Conservation (phyloP, 208 protist species). For the Angomonas deanei region DNA sequence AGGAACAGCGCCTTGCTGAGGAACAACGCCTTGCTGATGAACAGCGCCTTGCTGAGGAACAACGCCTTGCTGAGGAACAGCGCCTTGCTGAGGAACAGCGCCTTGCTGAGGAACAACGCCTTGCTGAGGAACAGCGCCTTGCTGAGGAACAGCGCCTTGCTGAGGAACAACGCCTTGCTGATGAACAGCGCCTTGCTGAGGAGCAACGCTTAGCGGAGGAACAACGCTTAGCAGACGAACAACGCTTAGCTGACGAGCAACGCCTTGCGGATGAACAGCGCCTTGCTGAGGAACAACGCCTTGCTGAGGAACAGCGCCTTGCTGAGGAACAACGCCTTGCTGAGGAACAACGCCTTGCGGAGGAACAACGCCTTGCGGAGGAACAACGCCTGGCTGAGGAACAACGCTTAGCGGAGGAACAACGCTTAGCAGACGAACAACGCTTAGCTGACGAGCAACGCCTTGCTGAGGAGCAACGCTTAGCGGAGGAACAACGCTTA, state of each 20-base stretch:
- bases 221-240: slow-evolving; percentile 8
- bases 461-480: slow-evolving; percentile 15
- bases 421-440: slow-evolving; percentile 2
- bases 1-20: slow-evolving; percentile 1
- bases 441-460: slow-evolving; percentile 9
- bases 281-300: slow-evolving; percentile 5
- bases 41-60: neutral
- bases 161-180: slow-evolving; percentile 9
- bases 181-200: slow-evolving; percentile 7
- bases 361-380: neutral
- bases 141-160: slow-evolving; percentile 12
- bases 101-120: slow-evolving; percentile 15
- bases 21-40: slow-evolving; percentile 4
- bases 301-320: neutral
- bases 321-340: slow-evolving; percentile 5
- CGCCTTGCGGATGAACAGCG: slow-evolving; percentile 4
- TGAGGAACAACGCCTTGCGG: slow-evolving; percentile 11
- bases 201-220: neutral
- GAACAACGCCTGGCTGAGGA: slow-evolving; percentile 9
- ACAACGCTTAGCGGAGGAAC: slow-evolving; percentile 11
- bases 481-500: slow-evolving; percentile 12
- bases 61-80: slow-evolving; percentile 6
- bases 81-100: slow-evolving; percentile 9
- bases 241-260: slow-evolving; percentile 11
- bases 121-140: slow-evolving; percentile 1